Conservation (phyloP, 352 stramenopile species). For the Phytophthora constricta region DNA sequence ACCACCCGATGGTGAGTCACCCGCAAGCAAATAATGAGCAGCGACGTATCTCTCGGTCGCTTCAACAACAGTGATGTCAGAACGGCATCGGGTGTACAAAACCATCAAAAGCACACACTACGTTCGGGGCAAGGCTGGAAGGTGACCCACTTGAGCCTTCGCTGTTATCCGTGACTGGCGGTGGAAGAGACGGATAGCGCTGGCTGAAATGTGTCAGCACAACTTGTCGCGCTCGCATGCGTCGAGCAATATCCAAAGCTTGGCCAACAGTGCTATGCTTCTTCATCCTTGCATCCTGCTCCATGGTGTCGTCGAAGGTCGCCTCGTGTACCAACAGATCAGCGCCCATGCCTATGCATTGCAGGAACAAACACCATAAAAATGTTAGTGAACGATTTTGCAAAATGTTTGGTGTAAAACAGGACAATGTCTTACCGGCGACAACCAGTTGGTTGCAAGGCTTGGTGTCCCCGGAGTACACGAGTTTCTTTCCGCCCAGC, state of each 20-base stretch:
- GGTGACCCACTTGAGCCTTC: not conserved
- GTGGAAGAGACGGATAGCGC: constrained; percentile 68
- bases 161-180: constrained; percentile 25
- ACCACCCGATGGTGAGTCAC: too few species aligned
- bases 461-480: constrained; percentile 95
- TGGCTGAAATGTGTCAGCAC: constrained; percentile 97
- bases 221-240: constrained; percentile 80
- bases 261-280: constrained; percentile 94
- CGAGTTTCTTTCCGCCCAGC: constrained; percentile 55
- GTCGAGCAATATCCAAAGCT: constrained; percentile 82
- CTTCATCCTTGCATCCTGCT: constrained; percentile 93
- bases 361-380: too few species aligned
- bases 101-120: constrained; percentile 51
- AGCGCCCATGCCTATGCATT: constrained; percentile 43
- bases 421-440: constrained; percentile 32
- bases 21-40: too few species aligned
- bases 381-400: not conserved
- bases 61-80: constrained; percentile 4
- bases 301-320: constrained; percentile 97
- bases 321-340: constrained; percentile 96
- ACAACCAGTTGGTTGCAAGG: constrained; percentile 79
- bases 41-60: too few species aligned
- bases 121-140: not conserved
- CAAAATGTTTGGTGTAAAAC: not conserved
- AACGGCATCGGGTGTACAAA: constrained; percentile 40